Evolutionary conservation across 1,284 basidiomycete genomes (phyloP).

Genomic region (Austropuccinia psidii): DNA sequence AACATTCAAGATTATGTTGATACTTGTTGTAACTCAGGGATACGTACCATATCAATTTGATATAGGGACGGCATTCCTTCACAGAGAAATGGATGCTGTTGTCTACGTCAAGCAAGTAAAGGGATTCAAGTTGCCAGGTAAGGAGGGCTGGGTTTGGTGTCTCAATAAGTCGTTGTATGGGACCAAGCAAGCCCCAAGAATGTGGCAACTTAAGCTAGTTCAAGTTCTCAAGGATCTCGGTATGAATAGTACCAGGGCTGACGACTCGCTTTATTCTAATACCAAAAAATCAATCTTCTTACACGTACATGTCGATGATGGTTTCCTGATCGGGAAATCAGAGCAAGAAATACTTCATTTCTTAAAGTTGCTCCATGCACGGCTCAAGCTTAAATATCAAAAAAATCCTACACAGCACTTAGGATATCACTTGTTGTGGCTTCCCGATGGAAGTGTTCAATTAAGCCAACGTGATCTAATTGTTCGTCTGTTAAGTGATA

Average conservation of each 20-base stretch:
- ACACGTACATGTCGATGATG: conserved; percentile 4
- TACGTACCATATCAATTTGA: too few relatives aligned
- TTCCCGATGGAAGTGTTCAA: not conserved
- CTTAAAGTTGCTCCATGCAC: not conserved
- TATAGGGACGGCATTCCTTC: too few relatives aligned
- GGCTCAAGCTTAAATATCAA: not conserved
- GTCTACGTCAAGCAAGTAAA: not conserved
- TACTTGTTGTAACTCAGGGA: too few relatives aligned
- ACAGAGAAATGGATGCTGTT: too few relatives aligned
- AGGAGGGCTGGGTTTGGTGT: too few relatives aligned
- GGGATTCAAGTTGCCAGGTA: too few relatives aligned
- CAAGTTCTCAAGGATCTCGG: not conserved
- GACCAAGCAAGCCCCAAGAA: not conserved
- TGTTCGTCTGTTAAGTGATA: not conserved
- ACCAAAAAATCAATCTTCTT: not conserved
- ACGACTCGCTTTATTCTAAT: not conserved
- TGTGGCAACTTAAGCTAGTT: not conserved
- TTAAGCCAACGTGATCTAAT: not conserved
- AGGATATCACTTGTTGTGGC: not conserved
- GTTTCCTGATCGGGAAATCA: not conserved
- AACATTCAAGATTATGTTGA: too few relatives aligned
- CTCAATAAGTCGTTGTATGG: conserved; percentile 3
- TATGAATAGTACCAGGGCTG: too few relatives aligned
- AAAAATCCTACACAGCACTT: not conserved
- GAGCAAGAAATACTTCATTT: not conserved